Evolutionary conservation across 257 asterid genomes (phyloP), one percentile per base, ranked within the genome.

Genomic region (Solanum appendiculatum): DNA sequence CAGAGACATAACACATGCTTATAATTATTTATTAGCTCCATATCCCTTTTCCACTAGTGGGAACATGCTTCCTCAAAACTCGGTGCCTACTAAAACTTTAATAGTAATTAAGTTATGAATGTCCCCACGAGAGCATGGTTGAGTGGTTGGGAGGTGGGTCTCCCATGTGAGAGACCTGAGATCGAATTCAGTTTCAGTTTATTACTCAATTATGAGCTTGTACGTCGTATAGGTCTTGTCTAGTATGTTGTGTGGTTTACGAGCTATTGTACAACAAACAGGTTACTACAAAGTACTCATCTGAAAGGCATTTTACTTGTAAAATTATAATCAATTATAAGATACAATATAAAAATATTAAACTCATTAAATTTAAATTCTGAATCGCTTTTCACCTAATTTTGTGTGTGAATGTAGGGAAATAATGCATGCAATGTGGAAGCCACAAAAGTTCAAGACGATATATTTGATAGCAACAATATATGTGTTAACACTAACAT

Each of bases 401-500:
- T 87, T n/a, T 60, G 4, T 6, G 39, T 54, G 27, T 40, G 74
- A 0, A 31, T 36, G 27, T 70, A 95, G 98, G 92, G 98, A 95
- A 84, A 94, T 95, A 89, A 95, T 95, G 98, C 98, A 94, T 83
- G 98, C 98, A 82, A 95, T 95, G 98, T 95, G 97, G 98, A 95
- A 95, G 90, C 98, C 98, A 72, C 98, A 95, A 85, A 95, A 93
- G 87, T 95, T 95, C 94, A 95, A 95, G 92, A 63, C 89, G 23
- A 92, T 95, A 89, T 95, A 95, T 87, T 90, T 95, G 93, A 3
- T 92, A 21, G 98, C 98, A 64, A 94, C 98, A 73, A 74, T 94
- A 6, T 95, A 95, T 88, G 98, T 95, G 85, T 83, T 95, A 31
- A 95, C 98, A 33, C 89, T 95, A 87, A 95, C 98, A 1, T 89